Base-by-base conservation (phyloP, 2,329 filamentous ascomycete genomes). In the Cladosporium oxysporum region DNA sequence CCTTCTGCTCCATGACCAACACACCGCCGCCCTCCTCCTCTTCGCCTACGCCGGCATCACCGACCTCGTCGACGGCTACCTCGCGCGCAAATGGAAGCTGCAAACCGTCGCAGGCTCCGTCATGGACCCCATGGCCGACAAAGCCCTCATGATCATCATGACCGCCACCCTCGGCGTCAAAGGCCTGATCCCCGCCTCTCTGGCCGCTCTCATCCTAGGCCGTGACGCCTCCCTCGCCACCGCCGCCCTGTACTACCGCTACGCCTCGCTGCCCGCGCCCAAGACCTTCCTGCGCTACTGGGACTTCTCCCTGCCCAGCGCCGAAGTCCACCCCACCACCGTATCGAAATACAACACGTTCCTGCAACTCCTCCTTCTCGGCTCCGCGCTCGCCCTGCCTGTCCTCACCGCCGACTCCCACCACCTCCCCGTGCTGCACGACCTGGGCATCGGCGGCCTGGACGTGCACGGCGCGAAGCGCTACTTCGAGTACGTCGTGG, bases 41-140 rank as follows among this genome's bases (percentile, higher is more conserved):
- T 96, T 99, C 77, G 89, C 89, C 59, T 97, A 97, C 76, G 94
- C 95, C 3, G 93, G 92, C 57, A 83, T 97, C 71, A 97, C 94
- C 0, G 95, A 99, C 76, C 83, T 97, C 7, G 85, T 98, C 2
- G 95, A 99, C 77, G 95, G 95, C 66, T 98, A 90, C 85, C 95
- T 99, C 73, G 95, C 95, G 29, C 87, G 95, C 49, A 86, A 85
- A 67, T 98, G 91, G 88, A 90, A 94, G 60, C 85, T 92, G 66
- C 91, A 95, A 78, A 98, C 95, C 0, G 94, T 99, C 1, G 92
- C 98, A 11, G 95, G 95, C 64, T 96, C 92, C 64, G 88, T 99
- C 33, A 92, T 99, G 68, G 93, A 97, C 74, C 95, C 95, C 6
- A 95, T 97, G 91, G 95, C 95, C 3, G 95, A 99, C 79, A 99